A percentile compares a stretch with the other conserved stretches of the same genome.
These are phyloP conservation scores for Jaminaea rosea DNA, from an alignment of 1,284 basidiomycete species.

Conservation along the genomic window DNA sequence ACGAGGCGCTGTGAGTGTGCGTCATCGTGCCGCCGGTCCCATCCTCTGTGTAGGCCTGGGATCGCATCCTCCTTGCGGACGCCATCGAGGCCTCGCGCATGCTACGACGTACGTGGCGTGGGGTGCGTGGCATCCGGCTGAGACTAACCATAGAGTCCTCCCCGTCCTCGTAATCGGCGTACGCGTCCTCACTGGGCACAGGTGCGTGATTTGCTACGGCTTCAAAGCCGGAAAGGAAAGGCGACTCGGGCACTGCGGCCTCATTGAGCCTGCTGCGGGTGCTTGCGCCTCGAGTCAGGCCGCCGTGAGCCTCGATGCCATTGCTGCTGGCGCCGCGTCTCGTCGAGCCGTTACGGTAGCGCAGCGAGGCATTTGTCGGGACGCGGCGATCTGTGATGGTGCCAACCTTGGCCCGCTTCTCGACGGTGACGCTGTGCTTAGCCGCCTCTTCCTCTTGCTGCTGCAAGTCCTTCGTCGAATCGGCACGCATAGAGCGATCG, in stretches of 20 bases:
- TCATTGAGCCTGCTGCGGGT: constrained; percentile 13
- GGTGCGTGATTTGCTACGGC: constrained; percentile 31
- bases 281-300: not conserved
- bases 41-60: not conserved
- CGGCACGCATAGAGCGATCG: constrained; percentile 4
- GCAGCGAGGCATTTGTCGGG: no score
- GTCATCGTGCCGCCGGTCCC: no score
- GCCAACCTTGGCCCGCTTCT: not conserved
- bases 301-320: not conserved
- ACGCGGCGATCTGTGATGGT: not conserved
- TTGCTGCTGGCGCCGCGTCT: not conserved
- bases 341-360: no score
- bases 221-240: constrained; percentile 37
- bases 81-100: no score
- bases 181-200: constrained; percentile 23
- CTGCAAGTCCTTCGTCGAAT: not conserved
- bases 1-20: not conserved
- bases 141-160: constrained; percentile 10
- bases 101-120: not conserved
- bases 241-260: constrained; percentile 21
- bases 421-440: not conserved
- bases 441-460: not conserved
- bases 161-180: constrained; percentile 26
- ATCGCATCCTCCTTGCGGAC: not conserved
- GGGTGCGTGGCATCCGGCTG: no score